Base-by-base conservation (phyloP, 1,284 basidiomycete genomes). In the Apiotrichum siamense region DNA sequence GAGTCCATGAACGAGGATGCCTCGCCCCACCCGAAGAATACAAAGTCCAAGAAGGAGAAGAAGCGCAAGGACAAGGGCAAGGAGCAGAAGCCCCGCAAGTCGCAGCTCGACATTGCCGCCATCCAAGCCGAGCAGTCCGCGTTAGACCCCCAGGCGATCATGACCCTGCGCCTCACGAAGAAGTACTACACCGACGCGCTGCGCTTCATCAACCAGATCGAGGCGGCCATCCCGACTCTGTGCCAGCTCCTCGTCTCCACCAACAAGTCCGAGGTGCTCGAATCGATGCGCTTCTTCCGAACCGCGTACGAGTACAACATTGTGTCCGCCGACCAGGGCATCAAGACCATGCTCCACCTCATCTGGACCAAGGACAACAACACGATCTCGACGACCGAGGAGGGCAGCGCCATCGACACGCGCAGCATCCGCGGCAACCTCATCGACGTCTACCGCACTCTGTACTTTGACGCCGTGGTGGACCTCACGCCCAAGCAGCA, bases 361-460 rank as follows among this genome's bases (percentile, higher is more conserved):
- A 90, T 99, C 64, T 98, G 96, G 96, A 82, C 83, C 13, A 98
- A 97, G 69, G 94, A 97, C 70, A 92, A 92, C 68, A 86, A 79
- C 38, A 80, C 88, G 23, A 43, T 43, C 41, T 15, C 44, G 24
- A 87, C 87, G 13, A 81, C 82, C 20, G 72, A 73, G 33, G 67
- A 65, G 27, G 87, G 86, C 13, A n/a, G n/a, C n/a, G n/a, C n/a
- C n/a, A 86, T 87, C 62, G 88, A 93, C 66, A 74, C 92, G 44
- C 96, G 93, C 70, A 91, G 92, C 17, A 81, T 97, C 54, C 83
- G 90, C 11, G 85, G 86, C 42, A 81, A 87, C 37, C 79, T 98
- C 43, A 80, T 98, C 60, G 94, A 97, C 61, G 89, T 87, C 65
- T 97, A 98, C 70, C 81, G 83, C 37, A 83, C 72, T 49, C 75